Percentiles rank a stretch among this genome's conserved stretches.
These are phyloP conservation scores for Trichodelitschia bisporula DNA, from an alignment of 495 filamentous ascomycete genomes.

Conservation along the genomic window DNA sequence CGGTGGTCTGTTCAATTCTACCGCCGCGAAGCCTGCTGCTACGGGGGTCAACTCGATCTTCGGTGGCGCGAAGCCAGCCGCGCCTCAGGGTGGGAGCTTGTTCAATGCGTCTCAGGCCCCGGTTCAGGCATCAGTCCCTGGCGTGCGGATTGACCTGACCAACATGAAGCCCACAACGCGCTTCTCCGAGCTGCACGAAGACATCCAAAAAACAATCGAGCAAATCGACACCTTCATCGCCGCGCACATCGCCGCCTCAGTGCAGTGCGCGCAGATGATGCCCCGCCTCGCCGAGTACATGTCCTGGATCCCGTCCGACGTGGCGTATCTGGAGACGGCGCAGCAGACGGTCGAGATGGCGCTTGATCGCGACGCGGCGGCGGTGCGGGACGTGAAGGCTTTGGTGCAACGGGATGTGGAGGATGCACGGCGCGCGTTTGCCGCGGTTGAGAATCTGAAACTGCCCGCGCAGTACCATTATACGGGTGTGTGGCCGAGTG, in stretches of 20 bases:
- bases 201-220: conserved; percentile 54
- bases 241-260: conserved; percentile 33
- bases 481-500: no score
- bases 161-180: conserved; percentile 67
- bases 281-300: conserved; percentile 40
- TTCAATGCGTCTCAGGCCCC: conserved; percentile 10
- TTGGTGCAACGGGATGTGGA: conserved; percentile 40
- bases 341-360: conserved; percentile 48
- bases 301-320: conserved; percentile 41
- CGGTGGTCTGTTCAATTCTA: no score
- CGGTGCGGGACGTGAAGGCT: conserved; percentile 38
- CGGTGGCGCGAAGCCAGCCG: conserved; percentile 2
- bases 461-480: conserved; percentile 33
- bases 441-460: conserved; percentile 26
- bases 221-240: conserved; percentile 49
- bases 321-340: conserved; percentile 46
- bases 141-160: conserved; percentile 51
- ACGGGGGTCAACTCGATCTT: no score
- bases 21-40: no score
- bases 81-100: neutral
- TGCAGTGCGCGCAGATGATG: conserved; percentile 32
- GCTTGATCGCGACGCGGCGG: conserved; percentile 44
- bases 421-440: conserved; percentile 49
- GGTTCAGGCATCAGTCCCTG: conserved; percentile 28
- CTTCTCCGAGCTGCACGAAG: conserved; percentile 66